Evolutionary conservation across 2,329 filamentous ascomycete species (phyloP), one percentile per base, ranked within the genome.

Genomic region (Iodosphaeria phyllophila): DNA sequence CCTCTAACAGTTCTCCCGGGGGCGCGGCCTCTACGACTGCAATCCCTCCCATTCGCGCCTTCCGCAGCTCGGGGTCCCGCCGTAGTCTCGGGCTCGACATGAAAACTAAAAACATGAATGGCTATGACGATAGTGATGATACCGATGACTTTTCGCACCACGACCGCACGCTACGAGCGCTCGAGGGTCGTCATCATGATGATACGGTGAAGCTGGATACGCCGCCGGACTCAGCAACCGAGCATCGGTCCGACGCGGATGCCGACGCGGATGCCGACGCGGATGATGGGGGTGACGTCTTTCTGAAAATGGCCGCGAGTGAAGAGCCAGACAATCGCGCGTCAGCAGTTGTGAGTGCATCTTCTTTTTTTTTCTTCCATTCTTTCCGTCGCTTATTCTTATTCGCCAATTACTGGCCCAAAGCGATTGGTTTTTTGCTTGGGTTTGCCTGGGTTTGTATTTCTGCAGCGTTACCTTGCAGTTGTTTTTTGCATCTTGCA

Each of bases 221-320:
- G 34, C 52, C 54, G n/a, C 50, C 52, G 14, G 9, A 16, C n/a
- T 16, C 25, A 8, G 19, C n/a, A 5, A 13, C 20, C 10, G 18
- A 14, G 14, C 18, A 20, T 7, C 24, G 18, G 5, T 48, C 51
- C 12, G 44, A 52, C 29, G 52, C 53, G 2, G 46, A 45, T 24
- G 44, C 33, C 34, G 44, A 36, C 32, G 47, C 37, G 22, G 25
- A 27, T 8, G 41, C 38, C 8, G 54, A 60, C 25, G 48, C 45
- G 20, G 64, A 70, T 27, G 64, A 67, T 33, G 62, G 55, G 4
- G 61, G 60, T 19, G 65, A 71, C 32, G 48, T 70, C 20, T 71
- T 70, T 33, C 54, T 71, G 30, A 59, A 52, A 27, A 69, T 71
- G 30, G 64, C 65, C 8, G 51, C 58, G 8, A 62, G 70, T 30